Evolutionary conservation across 2,329 filamentous ascomycete genomes (phyloP).

Genomic region (Chaetomium strumarium): DNA sequence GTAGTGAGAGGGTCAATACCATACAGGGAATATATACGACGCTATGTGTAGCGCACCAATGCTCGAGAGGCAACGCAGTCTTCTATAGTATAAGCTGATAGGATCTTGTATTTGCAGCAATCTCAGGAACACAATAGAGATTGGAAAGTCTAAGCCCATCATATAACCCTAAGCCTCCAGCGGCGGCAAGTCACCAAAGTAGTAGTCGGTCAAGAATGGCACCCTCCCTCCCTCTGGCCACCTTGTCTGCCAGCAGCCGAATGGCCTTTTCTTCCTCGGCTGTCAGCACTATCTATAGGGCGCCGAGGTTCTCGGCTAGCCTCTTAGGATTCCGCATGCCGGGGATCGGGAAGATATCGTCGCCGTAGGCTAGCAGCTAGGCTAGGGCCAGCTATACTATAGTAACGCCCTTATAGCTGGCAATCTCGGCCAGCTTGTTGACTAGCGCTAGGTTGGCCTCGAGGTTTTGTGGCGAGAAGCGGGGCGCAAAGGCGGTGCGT

Average conservation of each 20-base stretch:
- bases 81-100: no score
- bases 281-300: conserved; percentile 29
- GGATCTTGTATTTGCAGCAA: no score
- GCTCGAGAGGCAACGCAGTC: no score
- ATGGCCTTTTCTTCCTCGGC: conserved; percentile 33
- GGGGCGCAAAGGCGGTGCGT: conserved; percentile 30
- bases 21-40: no score
- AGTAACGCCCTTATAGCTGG: conserved; percentile 44
- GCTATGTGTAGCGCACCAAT: no score
- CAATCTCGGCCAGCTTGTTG: conserved; percentile 34
- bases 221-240: background rate
- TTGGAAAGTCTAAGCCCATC: no score
- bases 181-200: background rate
- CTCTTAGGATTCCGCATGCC: conserved; percentile 23
- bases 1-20: no score
- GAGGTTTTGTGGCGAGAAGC: conserved; percentile 41
- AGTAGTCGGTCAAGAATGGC: background rate
- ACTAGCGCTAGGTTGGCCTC: conserved; percentile 45
- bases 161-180: background rate
- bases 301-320: conserved; percentile 19
- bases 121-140: no score
- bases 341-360: conserved; percentile 34
- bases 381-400: conserved; percentile 53
- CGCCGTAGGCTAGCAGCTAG: conserved; percentile 54
- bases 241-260: background rate